Conservation (phyloP, 768 basidiomycete genomes). For the Calocybe gangraenosa region DNA sequence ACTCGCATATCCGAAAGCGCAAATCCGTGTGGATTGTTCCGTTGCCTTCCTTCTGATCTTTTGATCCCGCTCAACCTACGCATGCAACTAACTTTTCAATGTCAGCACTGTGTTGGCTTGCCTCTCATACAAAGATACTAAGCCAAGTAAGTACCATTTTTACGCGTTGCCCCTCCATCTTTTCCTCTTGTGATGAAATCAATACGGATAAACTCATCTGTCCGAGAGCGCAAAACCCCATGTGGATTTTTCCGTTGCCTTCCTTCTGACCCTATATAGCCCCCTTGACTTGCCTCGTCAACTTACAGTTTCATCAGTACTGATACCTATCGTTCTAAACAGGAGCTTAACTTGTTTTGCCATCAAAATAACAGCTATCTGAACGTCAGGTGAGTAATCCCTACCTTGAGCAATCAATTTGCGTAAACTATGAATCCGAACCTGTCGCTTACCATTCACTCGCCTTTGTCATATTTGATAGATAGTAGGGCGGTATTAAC, state of each 20-base stretch:
- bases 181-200: not conserved
- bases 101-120: not conserved
- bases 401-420: too few species aligned
- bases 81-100: not conserved
- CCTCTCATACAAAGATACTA: not conserved
- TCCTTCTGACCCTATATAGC: slow-evolving; percentile 39
- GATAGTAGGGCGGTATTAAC: too few species aligned
- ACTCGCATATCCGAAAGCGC: slow-evolving; percentile 30
- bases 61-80: not conserved
- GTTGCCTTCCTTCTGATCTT: slow-evolving; percentile 61
- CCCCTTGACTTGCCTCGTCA: not conserved
- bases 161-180: too few species aligned
- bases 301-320: not conserved
- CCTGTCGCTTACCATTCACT: too few species aligned
- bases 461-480: too few species aligned
- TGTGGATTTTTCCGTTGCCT: slow-evolving; percentile 59
- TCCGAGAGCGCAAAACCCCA: slow-evolving; percentile 22
- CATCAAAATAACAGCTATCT: too few species aligned
- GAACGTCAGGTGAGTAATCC: too few species aligned
- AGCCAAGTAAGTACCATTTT: not conserved
- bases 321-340: too few species aligned
- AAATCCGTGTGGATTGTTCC: slow-evolving; percentile 44
- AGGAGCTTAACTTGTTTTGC: too few species aligned
- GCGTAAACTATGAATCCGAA: too few species aligned
- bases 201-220: slow-evolving; percentile 21